Evolutionary conservation across 163 green algal genomes (phyloP), one percentile per base, ranked within the genome.

Genomic region (Picocystis sp.): DNA sequence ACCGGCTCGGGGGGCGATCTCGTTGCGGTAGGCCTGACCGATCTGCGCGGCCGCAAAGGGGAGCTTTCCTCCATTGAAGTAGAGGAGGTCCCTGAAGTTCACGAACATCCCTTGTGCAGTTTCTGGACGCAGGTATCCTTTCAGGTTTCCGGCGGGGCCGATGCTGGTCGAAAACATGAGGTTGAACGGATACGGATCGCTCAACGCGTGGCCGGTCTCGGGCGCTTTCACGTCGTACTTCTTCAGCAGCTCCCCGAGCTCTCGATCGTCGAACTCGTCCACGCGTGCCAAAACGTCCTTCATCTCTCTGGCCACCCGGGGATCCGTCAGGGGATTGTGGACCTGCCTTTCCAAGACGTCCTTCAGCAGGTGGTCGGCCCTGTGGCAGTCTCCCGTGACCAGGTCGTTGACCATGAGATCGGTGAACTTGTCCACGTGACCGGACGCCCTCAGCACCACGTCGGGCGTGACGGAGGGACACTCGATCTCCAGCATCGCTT

Each of bases 101-200:
- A 97, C 89, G 67, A 98, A 98, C 67, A 98, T 96, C 61, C 89
- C 89, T 75, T 96, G 89, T 2, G 89, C 88, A 12, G 88, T 96
- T 74, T 98, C 89, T 21, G 89, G 89, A 5, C 89, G 72, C 57
- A 98, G 60, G 71, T 86, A 98, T 29, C 89, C 89, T 13, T 87
- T 69, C 50, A 82, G 47, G 63, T 94, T 76, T 22, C 89, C 89
- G 21, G 63, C 73, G 21, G 90, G 90, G 11, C 90, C 90, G 58
- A 98, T 98, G 59, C 66, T 79, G 5, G 90, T 98, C 59, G 82
- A 57, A 65, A 98, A 98, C 90, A 98, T 98, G 10, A 98, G 79
- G 72, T 98, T 98, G 81, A 98, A 98, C 45, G 86, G 76, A 71
- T 92, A 96, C 22, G 90, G 88, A 9, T 68, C 60, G 9, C 64